A percentile compares a stretch with the other conserved stretches of the same genome.
These are phyloP conservation scores for Pythium monospermum DNA, from an alignment of 352 stramenopile genomes.

Conservation along the genomic window DNA sequence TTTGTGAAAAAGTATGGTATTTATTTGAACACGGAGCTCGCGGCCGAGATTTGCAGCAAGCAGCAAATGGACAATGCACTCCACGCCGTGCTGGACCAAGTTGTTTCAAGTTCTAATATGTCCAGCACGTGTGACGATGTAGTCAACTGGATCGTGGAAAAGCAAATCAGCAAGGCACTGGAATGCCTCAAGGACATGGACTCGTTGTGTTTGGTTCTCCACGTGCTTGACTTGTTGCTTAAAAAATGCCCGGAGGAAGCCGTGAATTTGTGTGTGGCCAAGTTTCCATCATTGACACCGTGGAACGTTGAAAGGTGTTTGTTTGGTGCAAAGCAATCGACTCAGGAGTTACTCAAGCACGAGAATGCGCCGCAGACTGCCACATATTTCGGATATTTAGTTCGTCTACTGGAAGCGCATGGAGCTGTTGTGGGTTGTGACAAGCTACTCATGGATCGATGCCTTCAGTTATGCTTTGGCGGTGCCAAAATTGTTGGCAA, in stretches of 20 bases:
- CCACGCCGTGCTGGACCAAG: slow-evolving; percentile 66
- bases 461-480: slow-evolving; percentile 57
- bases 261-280: slow-evolving; percentile 64
- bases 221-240: slow-evolving; percentile 73
- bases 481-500: slow-evolving; percentile 35
- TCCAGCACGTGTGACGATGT: slow-evolving; percentile 69
- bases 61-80: slow-evolving; percentile 57
- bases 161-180: slow-evolving; percentile 44
- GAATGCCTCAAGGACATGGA: slow-evolving; percentile 42
- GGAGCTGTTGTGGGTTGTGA: slow-evolving; percentile 38
- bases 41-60: slow-evolving; percentile 74
- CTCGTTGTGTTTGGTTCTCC: slow-evolving; percentile 69
- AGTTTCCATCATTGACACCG: slow-evolving; percentile 64
- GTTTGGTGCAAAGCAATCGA: slow-evolving; percentile 41
- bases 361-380: slow-evolving; percentile 44
- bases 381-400: slow-evolving; percentile 69
- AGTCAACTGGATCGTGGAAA: slow-evolving; percentile 71
- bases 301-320: slow-evolving; percentile 81
- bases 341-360: slow-evolving; percentile 27
- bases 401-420: slow-evolving; percentile 55
- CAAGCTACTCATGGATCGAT: slow-evolving; percentile 46
- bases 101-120: slow-evolving; percentile 79
- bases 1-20: slow-evolving; percentile 81
- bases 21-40: slow-evolving; percentile 81
- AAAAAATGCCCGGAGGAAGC: slow-evolving; percentile 72